phyloP scores from a whole-genome alignment of 331 rosid species.

The Pyracantha coccinea region DNA sequence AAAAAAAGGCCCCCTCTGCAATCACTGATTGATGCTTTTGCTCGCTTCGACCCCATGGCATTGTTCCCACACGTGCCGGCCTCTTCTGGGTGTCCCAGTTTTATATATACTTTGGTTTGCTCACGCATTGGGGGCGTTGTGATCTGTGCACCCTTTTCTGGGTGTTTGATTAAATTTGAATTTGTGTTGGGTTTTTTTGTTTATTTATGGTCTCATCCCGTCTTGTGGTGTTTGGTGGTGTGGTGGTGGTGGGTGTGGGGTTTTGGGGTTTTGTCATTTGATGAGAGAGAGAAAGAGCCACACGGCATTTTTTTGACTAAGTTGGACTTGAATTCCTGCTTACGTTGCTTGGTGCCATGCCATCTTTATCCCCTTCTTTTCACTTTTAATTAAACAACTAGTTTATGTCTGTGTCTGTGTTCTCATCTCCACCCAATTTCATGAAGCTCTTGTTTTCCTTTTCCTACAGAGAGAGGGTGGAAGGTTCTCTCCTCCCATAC shows the following conservation, averaged over 20 bases:
- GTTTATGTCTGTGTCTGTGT: neutral
- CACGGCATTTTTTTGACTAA: conserved; percentile 29
- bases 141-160: conserved; percentile 37
- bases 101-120: neutral
- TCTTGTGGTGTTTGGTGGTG: neutral
- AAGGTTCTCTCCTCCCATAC: conserved; percentile 11
- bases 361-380: conserved; percentile 13
- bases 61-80: neutral
- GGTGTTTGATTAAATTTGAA: conserved; percentile 9
- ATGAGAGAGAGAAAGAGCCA: conserved; percentile 15
- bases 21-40: neutral
- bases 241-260: conserved; percentile 11
- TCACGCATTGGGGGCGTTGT: conserved; percentile 20
- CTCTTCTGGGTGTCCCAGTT: conserved; percentile 1
- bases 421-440: conserved; percentile 12
- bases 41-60: neutral
- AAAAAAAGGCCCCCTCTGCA: neutral
- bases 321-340: conserved; percentile 31
- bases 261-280: conserved; percentile 3
- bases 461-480: conserved; percentile 5
- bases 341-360: conserved; percentile 7
- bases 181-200: neutral
- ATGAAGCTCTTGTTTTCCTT: neutral
- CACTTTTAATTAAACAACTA: conserved; percentile 7
- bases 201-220: neutral